These are phyloP conservation scores for Liquidambar formosana DNA, from an alignment of 164 flowering plant genomes.

Conservation along the genomic window DNA sequence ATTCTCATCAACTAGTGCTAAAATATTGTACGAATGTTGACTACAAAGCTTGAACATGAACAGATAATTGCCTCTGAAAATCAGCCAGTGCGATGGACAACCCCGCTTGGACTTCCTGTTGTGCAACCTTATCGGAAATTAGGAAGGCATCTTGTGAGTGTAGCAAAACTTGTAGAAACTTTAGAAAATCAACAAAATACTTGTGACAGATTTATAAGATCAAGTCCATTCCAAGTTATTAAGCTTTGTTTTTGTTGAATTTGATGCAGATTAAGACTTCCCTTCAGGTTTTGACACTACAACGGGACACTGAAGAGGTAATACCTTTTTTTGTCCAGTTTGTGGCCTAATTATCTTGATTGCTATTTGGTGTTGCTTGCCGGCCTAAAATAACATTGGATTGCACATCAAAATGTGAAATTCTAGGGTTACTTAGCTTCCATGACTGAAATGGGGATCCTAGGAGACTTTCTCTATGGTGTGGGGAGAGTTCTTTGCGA, in stretches of 20 bases:
- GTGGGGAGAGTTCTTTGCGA: too few species aligned
- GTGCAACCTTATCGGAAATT: conserved; percentile 77
- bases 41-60: conserved; percentile 13
- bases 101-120: conserved; percentile 92
- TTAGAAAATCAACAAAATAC: background rate
- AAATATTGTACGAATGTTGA: background rate
- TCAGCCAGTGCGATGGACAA: conserved; percentile 77
- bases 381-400: background rate
- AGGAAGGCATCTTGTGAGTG: conserved; percentile 69
- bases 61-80: conserved; percentile 83
- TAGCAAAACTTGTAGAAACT: background rate
- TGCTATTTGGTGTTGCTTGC: background rate
- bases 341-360: background rate
- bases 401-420: too few species aligned
- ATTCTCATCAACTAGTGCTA: too few species aligned
- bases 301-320: conserved; percentile 82
- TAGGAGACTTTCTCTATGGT: background rate
- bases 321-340: background rate
- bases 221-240: background rate
- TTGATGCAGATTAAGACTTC: conserved; percentile 77
- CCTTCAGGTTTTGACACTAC: conserved; percentile 70
- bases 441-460: background rate
- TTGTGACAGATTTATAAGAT: background rate
- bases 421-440: background rate
- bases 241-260: background rate